Evolutionary conservation across 495 filamentous ascomycete species (phyloP), one percentile per base, ranked within the genome.

Genomic region (Trypethelium eluteriae): DNA sequence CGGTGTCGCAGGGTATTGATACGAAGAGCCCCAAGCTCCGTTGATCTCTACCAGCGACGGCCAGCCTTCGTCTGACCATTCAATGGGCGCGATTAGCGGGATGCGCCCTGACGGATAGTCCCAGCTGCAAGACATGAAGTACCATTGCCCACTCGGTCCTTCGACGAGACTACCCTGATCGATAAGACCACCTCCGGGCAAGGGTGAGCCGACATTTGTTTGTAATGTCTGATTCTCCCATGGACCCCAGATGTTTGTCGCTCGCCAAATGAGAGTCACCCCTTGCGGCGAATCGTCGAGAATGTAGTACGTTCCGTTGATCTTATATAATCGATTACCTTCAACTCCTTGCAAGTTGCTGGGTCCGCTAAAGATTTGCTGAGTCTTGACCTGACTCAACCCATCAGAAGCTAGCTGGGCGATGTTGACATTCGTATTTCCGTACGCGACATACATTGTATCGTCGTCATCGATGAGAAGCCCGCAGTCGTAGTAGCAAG

Each of bases 401-500:
- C 78, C 80, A 61, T 84, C 83, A 0, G 68, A 38, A 10, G 79
- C 77, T 1, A 87, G 75, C 67, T 84, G 77, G 3, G 84, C 80
- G 14, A 87, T 76, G 7, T 57, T 70, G 38, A 86, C 79, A 14
- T 79, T 73, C 1, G 74, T 79, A 50, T 76, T 77, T 25, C 84
- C 85, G 66, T 85, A 83, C 1, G 77, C 81, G 12, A 86, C 81
- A 67, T 85, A 86, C 77, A 84, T 81, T 1, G 72, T 81, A 59
- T 83, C 83, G 64, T 86, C 79, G 53, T 75, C 73, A 64, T 85
- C 82, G 66, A 88, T 76, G 6, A 86, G 73, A 5, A 86, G 70
- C 3, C 85, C 84, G 44, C 75, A 78, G 70, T 88, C 84, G 69
- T 88, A 86, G 68, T 83, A 86, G 72, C 84, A 88, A 5, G 68